Evolutionary conservation across 305 asterid species (phyloP), one percentile per base, ranked within the genome.

Genomic region (Ilex paraguariensis): DNA sequence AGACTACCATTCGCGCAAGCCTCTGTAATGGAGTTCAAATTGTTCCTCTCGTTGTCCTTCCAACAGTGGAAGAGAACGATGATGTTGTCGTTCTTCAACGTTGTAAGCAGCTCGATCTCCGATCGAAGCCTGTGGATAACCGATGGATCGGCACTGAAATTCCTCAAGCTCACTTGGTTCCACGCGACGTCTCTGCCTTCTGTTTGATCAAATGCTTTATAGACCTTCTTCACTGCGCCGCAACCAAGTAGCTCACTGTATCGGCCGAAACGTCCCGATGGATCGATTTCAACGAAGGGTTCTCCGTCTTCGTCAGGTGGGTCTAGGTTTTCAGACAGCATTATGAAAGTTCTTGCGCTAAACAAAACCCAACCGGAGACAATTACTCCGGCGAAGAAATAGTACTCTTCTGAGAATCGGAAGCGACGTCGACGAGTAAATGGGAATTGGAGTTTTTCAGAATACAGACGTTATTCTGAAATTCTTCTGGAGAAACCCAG

Each of bases 11-110:
- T 77, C 0, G 82, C 70, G 42, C 86, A 80, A 0, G 75, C 86
- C 63, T 80, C 86, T 0, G 86, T 80, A n/a, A 80, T 80, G 73
- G 77, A 80, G 31, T 80, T 80, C 45, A 80, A 62, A 9, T 81
- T 77, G 39, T 54, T 65, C 4, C 62, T 66, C 39, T 74, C 75
- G 2, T 3, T 16, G 11, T 81, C 86, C 30, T 66, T 70, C 86
- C 86, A 81, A 60, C 62, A 67, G 17, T 75, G 56, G 56, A 7
- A 52, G 28, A 52, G 56, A n/a, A 52, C 56, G 14, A 52, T 52
- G 56, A 52, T 52, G 30, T 52, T n/a, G 10, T 52, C 56, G 10
- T 52, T 52, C 56, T 52, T 52, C 31, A 52, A 52, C 7, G 17
- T 52, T 5, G 17, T 52, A 0, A 52, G 56, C 28, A 52, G 30